phyloP scores from a whole-genome alignment of 495 filamentous ascomycete species.

The Entonaema liquescens region DNA sequence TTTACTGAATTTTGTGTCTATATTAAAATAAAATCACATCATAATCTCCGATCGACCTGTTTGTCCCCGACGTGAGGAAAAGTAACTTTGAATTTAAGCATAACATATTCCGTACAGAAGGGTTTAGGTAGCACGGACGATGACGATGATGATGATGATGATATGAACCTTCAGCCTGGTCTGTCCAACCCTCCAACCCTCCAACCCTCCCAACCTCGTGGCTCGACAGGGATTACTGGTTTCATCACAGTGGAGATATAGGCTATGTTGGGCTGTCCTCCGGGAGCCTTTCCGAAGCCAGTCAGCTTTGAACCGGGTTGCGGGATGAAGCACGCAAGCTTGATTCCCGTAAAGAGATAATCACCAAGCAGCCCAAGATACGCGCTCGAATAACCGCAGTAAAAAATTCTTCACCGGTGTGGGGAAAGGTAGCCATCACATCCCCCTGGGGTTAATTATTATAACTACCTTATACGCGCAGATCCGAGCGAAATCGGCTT shows the following conservation, averaged over 20 bases:
- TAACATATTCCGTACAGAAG: conserved; percentile 12
- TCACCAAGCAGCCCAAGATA: neutral
- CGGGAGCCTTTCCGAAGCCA: conserved; percentile 31
- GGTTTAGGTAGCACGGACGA: too few species aligned
- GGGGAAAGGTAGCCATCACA: conserved; percentile 7
- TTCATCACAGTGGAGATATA: conserved; percentile 27
- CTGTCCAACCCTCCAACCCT: conserved; percentile 14
- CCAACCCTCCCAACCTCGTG: conserved; percentile 21
- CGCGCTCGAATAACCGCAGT: neutral
- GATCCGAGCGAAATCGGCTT: neutral
- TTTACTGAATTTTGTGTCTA: neutral
- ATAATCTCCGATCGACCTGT: neutral
- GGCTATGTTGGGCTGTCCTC: conserved; percentile 3
- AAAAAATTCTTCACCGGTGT: conserved; percentile 21
- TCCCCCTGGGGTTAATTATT: conserved; percentile 1
- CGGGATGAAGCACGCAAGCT: conserved; percentile 10
- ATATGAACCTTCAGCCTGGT: neutral
- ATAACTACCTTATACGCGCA: neutral
- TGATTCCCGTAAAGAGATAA: neutral
- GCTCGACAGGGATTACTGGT: conserved; percentile 28
- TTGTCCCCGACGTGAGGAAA: neutral
- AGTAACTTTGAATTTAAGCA: neutral
- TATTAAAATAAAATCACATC: neutral
- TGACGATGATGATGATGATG: too few species aligned
- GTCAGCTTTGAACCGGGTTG: conserved; percentile 17